Evolutionary conservation across 2,329 filamentous ascomycete species (phyloP).

Genomic region (Colletotrichum tamarilloi): DNA sequence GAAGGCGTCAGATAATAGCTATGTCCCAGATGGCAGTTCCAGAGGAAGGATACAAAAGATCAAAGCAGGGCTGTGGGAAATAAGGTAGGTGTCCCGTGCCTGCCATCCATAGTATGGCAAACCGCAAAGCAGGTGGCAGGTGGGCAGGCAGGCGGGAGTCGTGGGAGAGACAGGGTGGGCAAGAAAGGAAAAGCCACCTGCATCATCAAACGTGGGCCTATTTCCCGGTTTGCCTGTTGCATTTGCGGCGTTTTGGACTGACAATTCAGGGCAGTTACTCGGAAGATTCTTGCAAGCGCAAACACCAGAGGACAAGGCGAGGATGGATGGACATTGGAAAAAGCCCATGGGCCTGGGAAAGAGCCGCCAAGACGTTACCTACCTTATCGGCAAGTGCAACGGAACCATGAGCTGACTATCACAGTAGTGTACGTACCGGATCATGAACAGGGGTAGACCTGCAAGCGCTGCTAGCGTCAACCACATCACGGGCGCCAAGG

Average conservation of each 20-base stretch:
- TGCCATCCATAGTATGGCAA: not conserved
- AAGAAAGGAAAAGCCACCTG: not conserved
- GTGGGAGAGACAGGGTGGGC: not conserved
- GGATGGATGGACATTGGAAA: not conserved
- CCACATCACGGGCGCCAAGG: not conserved
- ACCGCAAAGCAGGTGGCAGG: not conserved
- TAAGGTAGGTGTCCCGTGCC: not conserved
- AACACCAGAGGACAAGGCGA: not conserved
- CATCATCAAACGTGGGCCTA: conserved; percentile 8
- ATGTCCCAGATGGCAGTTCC: not conserved
- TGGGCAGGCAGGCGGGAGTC: no score
- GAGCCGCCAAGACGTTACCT: conserved; percentile 20
- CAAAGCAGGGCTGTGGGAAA: not conserved
- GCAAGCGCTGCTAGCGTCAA: not conserved
- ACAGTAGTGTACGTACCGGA: not conserved
- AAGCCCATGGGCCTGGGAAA: not conserved
- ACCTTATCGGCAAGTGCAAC: not conserved
- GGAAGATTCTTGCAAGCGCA: conserved; percentile 2
- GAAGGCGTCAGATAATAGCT: not conserved
- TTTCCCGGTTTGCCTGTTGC: not conserved
- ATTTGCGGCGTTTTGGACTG: not conserved
- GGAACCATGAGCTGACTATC: not conserved
- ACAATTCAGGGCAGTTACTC: not conserved
- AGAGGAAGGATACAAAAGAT: not conserved
- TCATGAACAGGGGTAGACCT: not conserved